Base-by-base conservation (phyloP, 495 filamentous ascomycete genomes). In the Podospora australis region DNA sequence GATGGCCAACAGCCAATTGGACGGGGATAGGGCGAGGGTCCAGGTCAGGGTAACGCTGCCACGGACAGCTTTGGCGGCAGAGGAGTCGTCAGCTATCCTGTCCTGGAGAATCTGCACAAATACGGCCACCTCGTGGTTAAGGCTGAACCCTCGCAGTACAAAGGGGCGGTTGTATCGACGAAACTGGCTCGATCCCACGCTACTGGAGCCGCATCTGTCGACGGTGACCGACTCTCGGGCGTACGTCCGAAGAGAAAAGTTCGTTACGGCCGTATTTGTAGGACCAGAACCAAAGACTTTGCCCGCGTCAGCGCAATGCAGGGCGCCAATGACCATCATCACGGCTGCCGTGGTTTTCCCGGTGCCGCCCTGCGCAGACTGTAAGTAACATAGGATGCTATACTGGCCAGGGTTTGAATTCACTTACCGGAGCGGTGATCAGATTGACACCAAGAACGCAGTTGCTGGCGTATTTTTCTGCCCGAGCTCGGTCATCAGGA, bases 1-100 rank as follows among this genome's bases (percentile, higher is more conserved):
- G 4, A 48, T 23, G 6, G 30, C 50, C 11, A 57, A 36, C 9
- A 57, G 26, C 54, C 46, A 57, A 25, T 46, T 49, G 5, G 40
- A 34, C 6, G 21, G 34, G 9, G 34, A 39, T 9, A 48, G 34
- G 6, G 45, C 17, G 8, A 34, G 35, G 19, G 16, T 32, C 43
- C 17, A 46, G 10, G 2, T n/a, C 5, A 19, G 35, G 1, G 7
- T 9, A 0, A 10, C 17, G 28, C 26, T 11, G 14, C 4, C 32
- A 2, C 2, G 39, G 30, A 17, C 22, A 32, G 34, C 4, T 36
- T 36, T 36, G 34, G 34, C 34, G 34, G 26, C 26, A 30, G 26
- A 6, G 26, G 26, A 30, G 26, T 30, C 17, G n/a, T 36, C 34
- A n/a, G 34, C 34, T 16, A 36, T 16, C 13, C 34, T 16, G 6